phyloP scores from a whole-genome alignment of 805 yeast genomes.

The Teunomyces lycoperdinae region DNA sequence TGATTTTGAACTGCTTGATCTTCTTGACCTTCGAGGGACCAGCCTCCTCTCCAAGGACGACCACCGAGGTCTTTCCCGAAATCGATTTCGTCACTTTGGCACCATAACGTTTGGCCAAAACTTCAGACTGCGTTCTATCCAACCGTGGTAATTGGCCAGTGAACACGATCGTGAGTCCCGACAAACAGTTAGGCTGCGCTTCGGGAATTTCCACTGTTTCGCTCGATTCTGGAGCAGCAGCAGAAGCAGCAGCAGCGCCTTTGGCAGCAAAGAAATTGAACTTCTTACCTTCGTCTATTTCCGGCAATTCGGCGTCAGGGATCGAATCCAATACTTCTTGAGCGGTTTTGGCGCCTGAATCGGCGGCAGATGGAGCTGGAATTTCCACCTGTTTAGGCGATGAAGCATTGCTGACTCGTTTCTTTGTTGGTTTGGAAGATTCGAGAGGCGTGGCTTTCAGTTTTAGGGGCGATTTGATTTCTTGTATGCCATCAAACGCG shows the following conservation, averaged over 20 bases:
- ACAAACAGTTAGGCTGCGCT: conserved; percentile 81
- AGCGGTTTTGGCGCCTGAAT: conserved; percentile 29
- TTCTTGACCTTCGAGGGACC: conserved; percentile 92
- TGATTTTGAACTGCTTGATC: conserved; percentile 68
- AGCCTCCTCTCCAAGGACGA: conserved; percentile 92
- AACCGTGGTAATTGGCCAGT: conserved; percentile 85
- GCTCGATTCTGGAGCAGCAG: conserved; percentile 25
- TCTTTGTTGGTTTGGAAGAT: neutral
- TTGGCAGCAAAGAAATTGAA: conserved; percentile 48
- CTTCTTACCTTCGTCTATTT: conserved; percentile 51
- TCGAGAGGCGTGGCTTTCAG: neutral
- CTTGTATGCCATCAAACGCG: conserved; percentile 4
- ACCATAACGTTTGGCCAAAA: conserved; percentile 79
- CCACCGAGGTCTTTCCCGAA: conserved; percentile 80
- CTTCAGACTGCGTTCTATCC: conserved; percentile 73
- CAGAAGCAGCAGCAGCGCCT: conserved; percentile 16
- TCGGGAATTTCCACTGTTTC: conserved; percentile 59
- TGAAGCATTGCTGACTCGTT: conserved; percentile 9
- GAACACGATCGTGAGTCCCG: conserved; percentile 88
- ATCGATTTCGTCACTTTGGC: conserved; percentile 87
- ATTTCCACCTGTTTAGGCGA: too few species aligned
- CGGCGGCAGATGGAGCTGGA: too few species aligned
- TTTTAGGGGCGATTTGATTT: neutral
- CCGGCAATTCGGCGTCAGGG: conserved; percentile 72
- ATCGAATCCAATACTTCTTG: conserved; percentile 58